Evolutionary conservation across 2,329 filamentous ascomycete genomes (phyloP).

Genomic region (Dothideomycetes sp.): DNA sequence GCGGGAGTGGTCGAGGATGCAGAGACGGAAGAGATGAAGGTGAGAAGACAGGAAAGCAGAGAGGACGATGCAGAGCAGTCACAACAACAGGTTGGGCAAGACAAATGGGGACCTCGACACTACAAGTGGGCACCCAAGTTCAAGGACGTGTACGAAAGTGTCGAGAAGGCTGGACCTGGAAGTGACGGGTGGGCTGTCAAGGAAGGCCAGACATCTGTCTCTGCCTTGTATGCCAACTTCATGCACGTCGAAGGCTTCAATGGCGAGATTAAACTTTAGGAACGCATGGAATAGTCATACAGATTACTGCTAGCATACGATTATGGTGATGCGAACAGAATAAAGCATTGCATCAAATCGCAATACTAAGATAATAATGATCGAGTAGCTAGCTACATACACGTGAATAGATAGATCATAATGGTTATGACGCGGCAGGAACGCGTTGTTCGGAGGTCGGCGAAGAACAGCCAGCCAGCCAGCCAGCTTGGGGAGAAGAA

Average conservation of each 20-base stretch:
- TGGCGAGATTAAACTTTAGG: conserved; percentile 67
- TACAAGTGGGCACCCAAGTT: conserved; percentile 94
- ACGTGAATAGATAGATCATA: no score
- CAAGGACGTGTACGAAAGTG: conserved; percentile 75
- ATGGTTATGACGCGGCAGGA: no score
- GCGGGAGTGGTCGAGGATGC: conserved; percentile 53
- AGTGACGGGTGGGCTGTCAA: conserved; percentile 92
- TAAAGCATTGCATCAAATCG: no score
- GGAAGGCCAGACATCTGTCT: conserved; percentile 81
- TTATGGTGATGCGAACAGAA: no score
- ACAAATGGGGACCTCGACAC: conserved; percentile 64
- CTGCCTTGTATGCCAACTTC: conserved; percentile 86
- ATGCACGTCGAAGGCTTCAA: conserved; percentile 62
- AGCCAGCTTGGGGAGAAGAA: no score
- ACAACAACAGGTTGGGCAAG: conserved; percentile 25
- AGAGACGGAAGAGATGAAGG: conserved; percentile 57
- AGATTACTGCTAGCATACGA: no score
- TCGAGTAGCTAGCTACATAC: no score
- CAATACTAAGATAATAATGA: no score
- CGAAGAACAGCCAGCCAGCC: no score
- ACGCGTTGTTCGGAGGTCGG: no score
- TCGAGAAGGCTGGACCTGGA: conserved; percentile 67
- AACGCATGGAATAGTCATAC: no score
- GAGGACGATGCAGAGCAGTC: conserved; percentile 28
- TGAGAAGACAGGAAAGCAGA: conserved; percentile 55